phyloP scores from a whole-genome alignment of 768 basidiomycete genomes.

The Cystobasidium onofrii region DNA sequence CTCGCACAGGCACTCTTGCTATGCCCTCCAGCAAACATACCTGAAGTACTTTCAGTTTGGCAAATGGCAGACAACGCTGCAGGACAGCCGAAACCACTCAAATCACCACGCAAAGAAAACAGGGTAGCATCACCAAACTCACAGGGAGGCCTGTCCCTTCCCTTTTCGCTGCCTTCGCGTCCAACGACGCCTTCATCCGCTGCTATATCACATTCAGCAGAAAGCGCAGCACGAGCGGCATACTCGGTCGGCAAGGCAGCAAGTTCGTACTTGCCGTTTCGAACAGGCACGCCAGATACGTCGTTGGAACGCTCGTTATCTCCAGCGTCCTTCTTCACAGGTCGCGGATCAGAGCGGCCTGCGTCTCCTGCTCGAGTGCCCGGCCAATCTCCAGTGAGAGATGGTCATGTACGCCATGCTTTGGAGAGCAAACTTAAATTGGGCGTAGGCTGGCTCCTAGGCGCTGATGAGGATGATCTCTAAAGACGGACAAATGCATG shows the following conservation, averaged over 20 bases:
- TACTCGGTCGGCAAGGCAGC: constrained; percentile 65
- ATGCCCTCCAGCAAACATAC: constrained; percentile 70
- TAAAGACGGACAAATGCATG: too few relatives aligned
- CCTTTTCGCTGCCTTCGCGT: constrained; percentile 56
- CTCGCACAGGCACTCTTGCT: constrained; percentile 75
- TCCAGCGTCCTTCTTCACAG: neutral
- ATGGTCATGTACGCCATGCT: neutral
- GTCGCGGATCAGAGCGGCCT: neutral
- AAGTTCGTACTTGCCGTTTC: constrained; percentile 24
- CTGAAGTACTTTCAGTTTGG: constrained; percentile 72
- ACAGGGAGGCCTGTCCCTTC: constrained; percentile 45
- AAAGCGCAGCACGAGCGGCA: constrained; percentile 69
- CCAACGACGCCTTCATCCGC: constrained; percentile 5
- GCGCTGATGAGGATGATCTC: neutral
- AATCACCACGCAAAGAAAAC: constrained; percentile 41
- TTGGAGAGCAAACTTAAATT: neutral
- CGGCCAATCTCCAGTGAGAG: neutral
- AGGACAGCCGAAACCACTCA: constrained; percentile 52
- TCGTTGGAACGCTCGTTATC: neutral
- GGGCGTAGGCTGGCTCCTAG: neutral
- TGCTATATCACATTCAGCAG: constrained; percentile 53
- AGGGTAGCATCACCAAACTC: constrained; percentile 52
- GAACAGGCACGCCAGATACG: constrained; percentile 16
- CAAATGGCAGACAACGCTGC: constrained; percentile 58
- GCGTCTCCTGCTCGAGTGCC: neutral